Percentiles rank a stretch among this genome's conserved stretches.
phyloP scores from a whole-genome alignment of 1,284 basidiomycete species.

The Rhodotorula mucilaginosa region DNA sequence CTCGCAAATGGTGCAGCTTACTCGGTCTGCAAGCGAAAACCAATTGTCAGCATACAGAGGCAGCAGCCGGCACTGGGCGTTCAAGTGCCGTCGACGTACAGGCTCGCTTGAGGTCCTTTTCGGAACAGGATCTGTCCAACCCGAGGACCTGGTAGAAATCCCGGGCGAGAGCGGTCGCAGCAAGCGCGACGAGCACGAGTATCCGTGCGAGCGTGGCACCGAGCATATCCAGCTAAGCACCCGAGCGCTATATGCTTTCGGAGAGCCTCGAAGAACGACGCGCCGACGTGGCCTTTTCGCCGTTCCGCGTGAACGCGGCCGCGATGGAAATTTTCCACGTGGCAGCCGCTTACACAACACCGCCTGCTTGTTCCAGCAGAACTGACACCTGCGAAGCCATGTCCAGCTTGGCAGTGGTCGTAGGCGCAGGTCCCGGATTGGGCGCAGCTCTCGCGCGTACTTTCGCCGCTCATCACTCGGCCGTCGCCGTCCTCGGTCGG shows the following conservation, averaged over 20 bases:
- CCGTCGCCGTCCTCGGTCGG: constrained; percentile 32
- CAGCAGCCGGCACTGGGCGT: neutral
- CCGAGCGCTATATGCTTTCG: neutral
- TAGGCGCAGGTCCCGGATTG: constrained; percentile 31
- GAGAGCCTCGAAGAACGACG: neutral
- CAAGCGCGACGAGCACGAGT: constrained; percentile 13
- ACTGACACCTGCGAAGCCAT: neutral
- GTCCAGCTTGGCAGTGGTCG: constrained; percentile 19
- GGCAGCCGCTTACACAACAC: neutral
- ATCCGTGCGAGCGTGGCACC: neutral
- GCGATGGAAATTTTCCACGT: too few relatives aligned
- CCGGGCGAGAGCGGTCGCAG: constrained; percentile 7
- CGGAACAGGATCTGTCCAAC: constrained; percentile 70
- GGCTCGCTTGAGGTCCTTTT: constrained; percentile 82
- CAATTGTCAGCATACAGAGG: neutral
- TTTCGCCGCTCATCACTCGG: neutral
- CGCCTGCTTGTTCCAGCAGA: too few relatives aligned
- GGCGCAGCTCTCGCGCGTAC: constrained; percentile 25
- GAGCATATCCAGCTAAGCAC: neutral
- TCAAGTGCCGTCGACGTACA: constrained; percentile 56
- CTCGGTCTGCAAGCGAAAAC: constrained; percentile 18
- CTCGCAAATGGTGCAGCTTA: neutral
- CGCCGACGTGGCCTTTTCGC: neutral
- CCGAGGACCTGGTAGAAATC: constrained; percentile 52
- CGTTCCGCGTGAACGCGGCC: neutral